These are phyloP conservation scores for Boletales sp. DNA, from an alignment of 768 basidiomycete genomes.

Conservation along the genomic window DNA sequence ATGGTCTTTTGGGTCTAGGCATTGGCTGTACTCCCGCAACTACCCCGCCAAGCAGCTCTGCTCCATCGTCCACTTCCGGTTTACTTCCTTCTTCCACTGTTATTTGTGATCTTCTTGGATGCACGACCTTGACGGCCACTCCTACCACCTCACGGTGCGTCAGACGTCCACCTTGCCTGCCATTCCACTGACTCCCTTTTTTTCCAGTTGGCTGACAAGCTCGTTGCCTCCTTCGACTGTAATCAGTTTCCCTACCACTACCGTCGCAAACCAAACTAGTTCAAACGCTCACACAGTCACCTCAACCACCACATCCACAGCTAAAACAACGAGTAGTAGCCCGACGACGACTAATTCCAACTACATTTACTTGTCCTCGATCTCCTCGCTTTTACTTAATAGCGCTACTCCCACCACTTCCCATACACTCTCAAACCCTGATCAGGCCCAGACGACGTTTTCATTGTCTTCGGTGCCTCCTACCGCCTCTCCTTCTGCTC, in stretches of 20 bases:
- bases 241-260: conserved; percentile 30
- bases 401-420: conserved; percentile 18
- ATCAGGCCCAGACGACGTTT: conserved; percentile 31
- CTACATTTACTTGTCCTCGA: conserved; percentile 34
- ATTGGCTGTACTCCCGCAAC: too few relatives aligned
- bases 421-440: conserved; percentile 35
- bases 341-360: conserved; percentile 18
- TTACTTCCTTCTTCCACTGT: conserved; percentile 5
- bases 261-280: conserved; percentile 1
- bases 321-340: conserved; percentile 12
- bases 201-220: neutral
- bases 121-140: conserved; percentile 10
- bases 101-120: conserved; percentile 18
- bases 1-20: conserved; percentile 6
- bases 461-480: conserved; percentile 20
- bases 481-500: conserved; percentile 22
- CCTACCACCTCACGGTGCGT: conserved; percentile 13
- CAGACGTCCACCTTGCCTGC: neutral
- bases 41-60: neutral
- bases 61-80: neutral
- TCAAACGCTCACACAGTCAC: conserved; percentile 1
- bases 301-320: conserved; percentile 3
- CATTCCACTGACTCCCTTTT: too few relatives aligned
- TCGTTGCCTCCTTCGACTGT: conserved; percentile 18
- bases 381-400: conserved; percentile 32